phyloP scores from a whole-genome alignment of 2,329 filamentous ascomycete species.

The Sporothrix pseudoabietina region DNA sequence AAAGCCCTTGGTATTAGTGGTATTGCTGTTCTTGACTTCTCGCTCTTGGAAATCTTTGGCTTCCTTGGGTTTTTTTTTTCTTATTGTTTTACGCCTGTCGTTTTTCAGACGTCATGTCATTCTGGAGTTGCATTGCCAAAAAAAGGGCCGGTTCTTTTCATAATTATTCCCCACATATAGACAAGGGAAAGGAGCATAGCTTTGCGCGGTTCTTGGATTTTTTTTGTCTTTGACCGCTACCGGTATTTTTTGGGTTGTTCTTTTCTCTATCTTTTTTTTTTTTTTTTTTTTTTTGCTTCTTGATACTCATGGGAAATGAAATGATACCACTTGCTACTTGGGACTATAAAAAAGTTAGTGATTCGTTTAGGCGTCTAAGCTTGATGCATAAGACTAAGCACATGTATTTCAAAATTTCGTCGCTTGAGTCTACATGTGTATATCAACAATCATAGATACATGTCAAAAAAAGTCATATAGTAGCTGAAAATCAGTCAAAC shows the following conservation, averaged over 20 bases:
- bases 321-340: constrained; percentile 13
- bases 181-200: constrained; percentile 20
- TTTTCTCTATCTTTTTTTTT: neutral
- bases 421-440: no score
- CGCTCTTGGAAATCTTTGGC: neutral
- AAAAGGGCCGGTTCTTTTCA: neutral
- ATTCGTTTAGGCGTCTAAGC: neutral
- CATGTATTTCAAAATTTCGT: neutral
- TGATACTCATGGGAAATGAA: neutral
- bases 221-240: neutral
- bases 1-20: neutral
- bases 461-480: neutral
- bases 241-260: neutral
- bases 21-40: neutral
- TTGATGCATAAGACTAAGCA: neutral
- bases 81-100: neutral
- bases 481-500: neutral
- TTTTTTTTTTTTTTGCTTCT: neutral
- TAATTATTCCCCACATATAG: neutral
- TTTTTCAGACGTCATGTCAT: neutral
- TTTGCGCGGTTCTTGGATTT: neutral
- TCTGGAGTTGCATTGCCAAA: constrained; percentile 5
- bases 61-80: neutral
- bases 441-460: neutral
- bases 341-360: neutral